These are phyloP conservation scores for Plenodomus tracheiphilus DNA, from an alignment of 2,329 filamentous ascomycete species.

Conservation along the genomic window DNA sequence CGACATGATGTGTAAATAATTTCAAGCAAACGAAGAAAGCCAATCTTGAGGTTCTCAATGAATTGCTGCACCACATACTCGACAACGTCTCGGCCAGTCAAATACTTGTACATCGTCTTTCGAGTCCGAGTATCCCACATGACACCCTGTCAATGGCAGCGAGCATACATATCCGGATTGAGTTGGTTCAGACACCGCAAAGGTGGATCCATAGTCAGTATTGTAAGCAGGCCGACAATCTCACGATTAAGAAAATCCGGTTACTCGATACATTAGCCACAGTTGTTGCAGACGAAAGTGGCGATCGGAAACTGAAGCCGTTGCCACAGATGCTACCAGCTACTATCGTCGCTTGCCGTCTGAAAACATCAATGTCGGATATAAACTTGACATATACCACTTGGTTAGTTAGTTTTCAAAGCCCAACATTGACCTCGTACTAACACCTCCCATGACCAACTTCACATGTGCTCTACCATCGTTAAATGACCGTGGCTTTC, in stretches of 20 bases:
- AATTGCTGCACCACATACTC: neutral
- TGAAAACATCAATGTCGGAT: neutral
- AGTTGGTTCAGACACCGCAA: neutral
- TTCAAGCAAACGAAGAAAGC: neutral
- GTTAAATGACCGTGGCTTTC: neutral
- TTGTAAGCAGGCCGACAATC: neutral
- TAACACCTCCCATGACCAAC: neutral
- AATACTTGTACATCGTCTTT: neutral
- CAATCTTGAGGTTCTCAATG: neutral
- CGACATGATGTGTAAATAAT: neutral
- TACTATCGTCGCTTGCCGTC: neutral
- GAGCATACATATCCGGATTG: neutral
- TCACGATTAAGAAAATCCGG: neutral
- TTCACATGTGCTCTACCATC: neutral
- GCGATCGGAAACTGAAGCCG: neutral
- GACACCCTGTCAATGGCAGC: neutral
- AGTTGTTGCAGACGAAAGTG: neutral
- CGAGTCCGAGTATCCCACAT: neutral
- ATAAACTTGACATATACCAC: neutral
- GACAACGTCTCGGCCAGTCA: neutral
- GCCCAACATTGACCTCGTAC: neutral
- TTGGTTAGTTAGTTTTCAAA: neutral
- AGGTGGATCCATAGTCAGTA: neutral
- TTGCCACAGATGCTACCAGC: neutral
- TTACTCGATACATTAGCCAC: neutral